phyloP scores from a whole-genome alignment of 202 grass and related monocot species.

The Schoenoplectus tabernaemontani region DNA sequence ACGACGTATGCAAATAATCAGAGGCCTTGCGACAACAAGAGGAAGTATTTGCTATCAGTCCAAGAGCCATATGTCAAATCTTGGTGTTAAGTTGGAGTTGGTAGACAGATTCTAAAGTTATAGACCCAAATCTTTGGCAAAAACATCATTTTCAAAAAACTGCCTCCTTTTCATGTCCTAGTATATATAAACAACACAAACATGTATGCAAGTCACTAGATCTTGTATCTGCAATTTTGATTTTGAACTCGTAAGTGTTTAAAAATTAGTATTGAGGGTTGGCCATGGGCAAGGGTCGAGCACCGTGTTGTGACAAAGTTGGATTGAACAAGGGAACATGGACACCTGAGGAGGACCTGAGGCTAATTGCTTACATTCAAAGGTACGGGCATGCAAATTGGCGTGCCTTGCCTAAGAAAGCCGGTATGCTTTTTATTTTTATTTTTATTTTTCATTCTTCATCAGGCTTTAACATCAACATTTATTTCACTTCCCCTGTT shows the following conservation, averaged over 20 bases:
- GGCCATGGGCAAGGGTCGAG: constrained; percentile 45
- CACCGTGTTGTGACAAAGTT: constrained; percentile 36
- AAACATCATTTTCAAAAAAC: constrained; percentile 6
- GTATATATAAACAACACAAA: not conserved
- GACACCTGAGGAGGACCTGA: constrained; percentile 34
- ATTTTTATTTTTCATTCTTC: not conserved
- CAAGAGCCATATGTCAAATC: not conserved
- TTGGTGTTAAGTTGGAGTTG: constrained; percentile 18
- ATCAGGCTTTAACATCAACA: not conserved
- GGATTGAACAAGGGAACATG: constrained; percentile 45
- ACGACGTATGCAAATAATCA: not conserved
- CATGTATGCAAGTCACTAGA: not conserved
- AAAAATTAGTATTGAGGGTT: not conserved
- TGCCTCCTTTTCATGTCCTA: not conserved
- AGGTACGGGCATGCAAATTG: constrained; percentile 37
- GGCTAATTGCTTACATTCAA: constrained; percentile 27
- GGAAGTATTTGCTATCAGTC: not conserved
- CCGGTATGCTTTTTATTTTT: constrained; percentile 18
- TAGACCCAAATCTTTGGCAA: not conserved
- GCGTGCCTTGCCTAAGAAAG: constrained; percentile 35
- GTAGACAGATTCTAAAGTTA: constrained; percentile 15
- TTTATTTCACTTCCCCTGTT: not conserved
- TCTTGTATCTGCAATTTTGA: constrained; percentile 1
- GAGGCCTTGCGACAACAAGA: not conserved
- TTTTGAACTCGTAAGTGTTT: not conserved